phyloP scores from a whole-genome alignment of 2,329 filamentous ascomycete species.

The Cordyceps farinosa region DNA sequence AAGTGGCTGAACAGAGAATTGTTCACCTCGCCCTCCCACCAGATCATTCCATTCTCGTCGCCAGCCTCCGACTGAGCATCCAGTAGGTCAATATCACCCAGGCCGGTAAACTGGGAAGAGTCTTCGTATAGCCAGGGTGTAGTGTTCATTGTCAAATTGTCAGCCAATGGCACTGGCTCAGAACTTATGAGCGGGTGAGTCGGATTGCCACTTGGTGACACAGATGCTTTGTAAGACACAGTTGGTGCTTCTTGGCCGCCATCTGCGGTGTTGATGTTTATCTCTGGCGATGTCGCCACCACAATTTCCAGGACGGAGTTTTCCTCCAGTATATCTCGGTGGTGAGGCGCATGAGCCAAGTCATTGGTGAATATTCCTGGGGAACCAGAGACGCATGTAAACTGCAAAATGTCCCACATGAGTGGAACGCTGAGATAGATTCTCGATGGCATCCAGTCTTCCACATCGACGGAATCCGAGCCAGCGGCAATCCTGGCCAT shows the following conservation, averaged over 20 bases:
- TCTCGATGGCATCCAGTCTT: constrained; percentile 51
- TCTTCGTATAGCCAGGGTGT: constrained; percentile 44
- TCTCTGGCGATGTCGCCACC: constrained; percentile 48
- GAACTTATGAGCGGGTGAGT: constrained; percentile 27
- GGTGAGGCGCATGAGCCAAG: constrained; percentile 39
- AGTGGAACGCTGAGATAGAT: constrained; percentile 50
- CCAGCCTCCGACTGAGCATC: constrained; percentile 27
- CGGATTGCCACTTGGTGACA: constrained; percentile 24
- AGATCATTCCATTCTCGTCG: constrained; percentile 29
- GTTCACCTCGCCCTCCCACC: constrained; percentile 41
- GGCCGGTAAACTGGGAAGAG: constrained; percentile 36
- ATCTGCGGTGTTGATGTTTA: constrained; percentile 49
- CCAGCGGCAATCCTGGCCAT: constrained; percentile 49
- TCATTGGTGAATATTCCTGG: constrained; percentile 35
- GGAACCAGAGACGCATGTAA: constrained; percentile 39
- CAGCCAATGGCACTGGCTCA: constrained; percentile 30
- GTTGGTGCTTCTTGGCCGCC: constrained; percentile 48
- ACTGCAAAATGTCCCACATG: constrained; percentile 51
- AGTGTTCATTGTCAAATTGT: constrained; percentile 38
- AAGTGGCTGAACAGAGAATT: constrained; percentile 39
- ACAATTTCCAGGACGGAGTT: constrained; percentile 45
- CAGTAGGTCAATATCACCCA: constrained; percentile 34
- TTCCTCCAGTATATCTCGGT: constrained; percentile 33
- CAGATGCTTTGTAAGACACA: constrained; percentile 32
- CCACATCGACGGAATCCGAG: constrained; percentile 43